Conservation (phyloP, 1,284 basidiomycete genomes). For the Mycena citricolor region DNA sequence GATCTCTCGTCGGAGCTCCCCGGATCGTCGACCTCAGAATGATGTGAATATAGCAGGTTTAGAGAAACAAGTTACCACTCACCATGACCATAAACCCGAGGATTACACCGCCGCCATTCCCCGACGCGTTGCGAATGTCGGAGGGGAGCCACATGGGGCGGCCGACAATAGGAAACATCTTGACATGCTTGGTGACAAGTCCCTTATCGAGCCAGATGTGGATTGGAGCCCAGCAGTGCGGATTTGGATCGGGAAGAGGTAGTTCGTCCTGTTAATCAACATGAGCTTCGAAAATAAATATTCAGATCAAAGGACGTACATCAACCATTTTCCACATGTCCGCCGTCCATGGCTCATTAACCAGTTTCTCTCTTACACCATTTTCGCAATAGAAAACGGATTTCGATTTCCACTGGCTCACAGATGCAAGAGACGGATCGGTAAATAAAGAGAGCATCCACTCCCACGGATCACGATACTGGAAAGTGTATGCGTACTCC, state of each 20-base stretch:
- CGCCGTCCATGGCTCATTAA: slow-evolving; percentile 29
- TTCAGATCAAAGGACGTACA: slow-evolving; percentile 21
- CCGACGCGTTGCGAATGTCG: slow-evolving; percentile 31
- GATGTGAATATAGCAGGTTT: slow-evolving; percentile 5
- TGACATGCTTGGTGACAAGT: slow-evolving; percentile 27
- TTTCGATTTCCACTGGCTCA: slow-evolving; percentile 24
- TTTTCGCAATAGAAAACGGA: slow-evolving; percentile 21
- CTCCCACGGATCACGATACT: slow-evolving; percentile 30
- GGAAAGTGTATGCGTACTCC: slow-evolving; percentile 24
- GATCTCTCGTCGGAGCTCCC: slow-evolving; percentile 22
- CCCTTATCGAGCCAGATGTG: slow-evolving; percentile 35
- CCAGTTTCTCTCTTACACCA: slow-evolving; percentile 14
- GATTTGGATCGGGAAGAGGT: slow-evolving; percentile 11
- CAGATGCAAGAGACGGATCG: slow-evolving; percentile 24
- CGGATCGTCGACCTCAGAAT: slow-evolving; percentile 20
- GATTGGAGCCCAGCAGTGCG: slow-evolving; percentile 29
- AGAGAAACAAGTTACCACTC: slow-evolving; percentile 10
- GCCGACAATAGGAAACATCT: slow-evolving; percentile 30
- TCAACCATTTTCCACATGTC: slow-evolving; percentile 29
- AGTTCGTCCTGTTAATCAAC: slow-evolving; percentile 1
- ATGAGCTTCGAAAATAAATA: neutral
- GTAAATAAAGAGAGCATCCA: slow-evolving; percentile 24
- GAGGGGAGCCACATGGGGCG: slow-evolving; percentile 28
- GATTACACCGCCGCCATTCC: slow-evolving; percentile 32
- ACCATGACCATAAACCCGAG: slow-evolving; percentile 32